A percentile compares a stretch with the other conserved stretches of the same genome.
Evolutionary conservation across 805 yeast species (phyloP).

Genomic region (Candida sphagnicola): DNA sequence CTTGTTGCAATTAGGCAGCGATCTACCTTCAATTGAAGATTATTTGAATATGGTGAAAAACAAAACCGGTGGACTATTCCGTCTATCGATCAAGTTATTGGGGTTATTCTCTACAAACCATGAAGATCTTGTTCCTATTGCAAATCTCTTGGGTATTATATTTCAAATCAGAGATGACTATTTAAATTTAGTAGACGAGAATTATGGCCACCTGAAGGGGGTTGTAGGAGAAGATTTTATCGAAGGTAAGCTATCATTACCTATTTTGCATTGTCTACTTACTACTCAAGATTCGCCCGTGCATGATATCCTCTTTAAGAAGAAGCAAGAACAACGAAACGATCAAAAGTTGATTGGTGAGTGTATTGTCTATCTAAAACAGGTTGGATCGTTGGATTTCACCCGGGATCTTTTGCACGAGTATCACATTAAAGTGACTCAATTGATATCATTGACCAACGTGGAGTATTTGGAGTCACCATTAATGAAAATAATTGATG

Average conservation of each 20-base stretch:
- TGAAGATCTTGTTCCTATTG: conserved; percentile 41
- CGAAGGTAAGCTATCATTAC: conserved; percentile 87
- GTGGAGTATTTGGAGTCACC: conserved; percentile 4
- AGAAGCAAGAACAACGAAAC: conserved; percentile 14
- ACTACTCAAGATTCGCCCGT: conserved; percentile 16
- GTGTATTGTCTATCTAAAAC: conserved; percentile 20
- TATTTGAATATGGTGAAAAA: conserved; percentile 80
- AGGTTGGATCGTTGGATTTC: conserved; percentile 22
- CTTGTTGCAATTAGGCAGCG: conserved; percentile 8
- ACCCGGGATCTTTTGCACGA: conserved; percentile 19
- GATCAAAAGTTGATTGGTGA: conserved; percentile 11
- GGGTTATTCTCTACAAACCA: conserved; percentile 19
- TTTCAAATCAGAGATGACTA: conserved; percentile 88
- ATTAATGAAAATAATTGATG: conserved; percentile 13
- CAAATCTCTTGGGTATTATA: conserved; percentile 74
- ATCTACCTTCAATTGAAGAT: conserved; percentile 32
- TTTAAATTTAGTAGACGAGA: conserved; percentile 56
- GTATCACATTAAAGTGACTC: conserved; percentile 16
- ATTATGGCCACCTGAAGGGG: conserved; percentile 59
- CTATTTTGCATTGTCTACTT: conserved; percentile 57
- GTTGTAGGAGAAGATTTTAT: conserved; percentile 76
- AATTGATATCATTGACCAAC: conserved; percentile 8
- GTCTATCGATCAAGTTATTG: conserved; percentile 68
- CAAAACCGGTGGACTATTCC: conserved; percentile 83
- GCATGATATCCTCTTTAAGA: conserved; percentile 17